These are phyloP conservation scores for Heliamphora exappendiculata DNA, from an alignment of 148 eudicot genomes.

Conservation along the genomic window DNA sequence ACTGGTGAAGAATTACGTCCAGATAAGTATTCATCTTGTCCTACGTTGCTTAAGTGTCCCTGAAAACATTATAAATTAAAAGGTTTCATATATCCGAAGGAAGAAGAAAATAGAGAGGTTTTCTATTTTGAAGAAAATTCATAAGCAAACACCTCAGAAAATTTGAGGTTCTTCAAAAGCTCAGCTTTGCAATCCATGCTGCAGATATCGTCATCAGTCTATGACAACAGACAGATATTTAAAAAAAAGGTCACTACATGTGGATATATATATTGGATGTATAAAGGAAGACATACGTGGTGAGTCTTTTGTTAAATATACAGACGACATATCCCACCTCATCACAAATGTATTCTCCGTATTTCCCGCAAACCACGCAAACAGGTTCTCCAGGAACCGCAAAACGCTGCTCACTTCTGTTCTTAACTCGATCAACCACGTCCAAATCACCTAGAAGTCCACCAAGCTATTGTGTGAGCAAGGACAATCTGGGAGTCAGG, in stretches of 20 bases:
- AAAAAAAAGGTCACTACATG: neutral
- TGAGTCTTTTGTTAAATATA: neutral
- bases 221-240: constrained; percentile 16
- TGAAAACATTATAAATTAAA: constrained; percentile 13
- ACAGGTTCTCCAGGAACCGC: constrained; percentile 78
- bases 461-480: neutral
- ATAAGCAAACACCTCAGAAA: constrained; percentile 37
- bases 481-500: neutral
- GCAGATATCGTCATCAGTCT: constrained; percentile 86
- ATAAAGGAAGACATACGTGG: neutral
- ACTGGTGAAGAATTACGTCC: constrained; percentile 21
- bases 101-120: neutral
- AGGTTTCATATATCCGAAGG: neutral
- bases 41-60: constrained; percentile 25
- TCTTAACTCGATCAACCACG: constrained; percentile 40
- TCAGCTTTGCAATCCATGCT: constrained; percentile 82
- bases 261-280: neutral
- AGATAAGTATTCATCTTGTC: constrained; percentile 13
- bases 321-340: constrained; percentile 37
- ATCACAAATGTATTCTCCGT: constrained; percentile 77
- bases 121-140: constrained; percentile 3
- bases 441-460: constrained; percentile 23
- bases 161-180: constrained; percentile 41
- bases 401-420: constrained; percentile 60
- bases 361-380: constrained; percentile 77